Conservation (phyloP, 805 yeast species). For the Brettanomyces nanus region DNA sequence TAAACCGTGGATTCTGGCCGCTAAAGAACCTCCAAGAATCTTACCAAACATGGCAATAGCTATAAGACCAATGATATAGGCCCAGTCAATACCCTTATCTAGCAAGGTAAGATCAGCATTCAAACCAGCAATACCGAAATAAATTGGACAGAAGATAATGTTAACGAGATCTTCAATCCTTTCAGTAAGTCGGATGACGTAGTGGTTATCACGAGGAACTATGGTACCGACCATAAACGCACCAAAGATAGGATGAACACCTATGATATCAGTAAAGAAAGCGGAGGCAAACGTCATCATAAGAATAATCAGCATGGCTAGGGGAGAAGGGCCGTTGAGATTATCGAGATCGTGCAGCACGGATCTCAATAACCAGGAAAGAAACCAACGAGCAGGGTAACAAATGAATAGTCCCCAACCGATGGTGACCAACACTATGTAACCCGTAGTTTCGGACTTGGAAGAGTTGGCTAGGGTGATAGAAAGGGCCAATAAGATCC, state of each 20-base stretch:
- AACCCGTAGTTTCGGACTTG: slow-evolving; percentile 59
- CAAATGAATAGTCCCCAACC: slow-evolving; percentile 63
- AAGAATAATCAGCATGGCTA: slow-evolving; percentile 48
- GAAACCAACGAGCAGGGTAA: slow-evolving; percentile 45
- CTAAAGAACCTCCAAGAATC: slow-evolving; percentile 55
- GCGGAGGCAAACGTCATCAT: slow-evolving; percentile 56
- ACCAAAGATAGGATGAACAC: slow-evolving; percentile 82
- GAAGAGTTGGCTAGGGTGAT: slow-evolving; percentile 71
- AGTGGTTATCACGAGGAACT: slow-evolving; percentile 69
- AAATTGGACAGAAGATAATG: slow-evolving; percentile 63
- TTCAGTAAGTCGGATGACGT: slow-evolving; percentile 60
- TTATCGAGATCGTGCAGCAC: slow-evolving; percentile 38
- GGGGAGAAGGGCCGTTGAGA: slow-evolving; percentile 55
- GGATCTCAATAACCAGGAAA: slow-evolving; percentile 36
- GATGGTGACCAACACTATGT: slow-evolving; percentile 53
- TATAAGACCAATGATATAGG: slow-evolving; percentile 60
- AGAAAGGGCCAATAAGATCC: slow-evolving; percentile 70
- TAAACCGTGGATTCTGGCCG: slow-evolving; percentile 54
- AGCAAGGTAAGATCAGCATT: slow-evolving; percentile 59
- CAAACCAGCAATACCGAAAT: slow-evolving; percentile 74
- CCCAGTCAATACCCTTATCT: slow-evolving; percentile 69
- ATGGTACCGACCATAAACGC: slow-evolving; percentile 73
- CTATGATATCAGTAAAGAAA: slow-evolving; percentile 75
- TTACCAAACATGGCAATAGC: slow-evolving; percentile 63
- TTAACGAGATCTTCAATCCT: slow-evolving; percentile 74